Conservation (phyloP, 225 moss, liverwort and hornwort genomes). For the Polytrichum formosum region DNA sequence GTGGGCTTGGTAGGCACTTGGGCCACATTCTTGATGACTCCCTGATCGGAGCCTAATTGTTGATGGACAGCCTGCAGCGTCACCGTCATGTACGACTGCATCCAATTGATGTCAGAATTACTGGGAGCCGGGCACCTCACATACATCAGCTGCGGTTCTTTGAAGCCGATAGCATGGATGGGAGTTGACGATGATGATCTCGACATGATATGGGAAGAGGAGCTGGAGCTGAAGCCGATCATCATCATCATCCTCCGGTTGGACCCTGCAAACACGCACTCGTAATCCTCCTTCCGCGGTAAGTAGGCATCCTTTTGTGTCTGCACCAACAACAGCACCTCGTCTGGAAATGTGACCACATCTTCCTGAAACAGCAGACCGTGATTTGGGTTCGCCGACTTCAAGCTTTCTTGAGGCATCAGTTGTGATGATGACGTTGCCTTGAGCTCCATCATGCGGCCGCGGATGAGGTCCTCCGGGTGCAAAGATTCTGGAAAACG, state of each 20-base stretch:
- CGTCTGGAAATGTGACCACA: constrained; percentile 18
- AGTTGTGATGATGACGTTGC: background rate
- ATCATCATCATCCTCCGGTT: too few relatives aligned
- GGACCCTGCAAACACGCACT: constrained; percentile 12
- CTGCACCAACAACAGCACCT: constrained; percentile 16
- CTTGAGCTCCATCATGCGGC: constrained; percentile 4
- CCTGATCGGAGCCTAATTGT: background rate
- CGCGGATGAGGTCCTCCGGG: background rate
- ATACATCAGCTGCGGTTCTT: constrained; percentile 2
- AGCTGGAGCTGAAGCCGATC: too few relatives aligned
- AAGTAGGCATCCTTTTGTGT: background rate
- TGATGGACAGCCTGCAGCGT: too few relatives aligned
- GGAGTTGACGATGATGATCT: background rate
- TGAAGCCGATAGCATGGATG: constrained; percentile 2
- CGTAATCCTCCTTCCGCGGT: constrained; percentile 17
- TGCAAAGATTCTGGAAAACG: constrained; percentile 1
- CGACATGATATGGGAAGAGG: too few relatives aligned
- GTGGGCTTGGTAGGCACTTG: constrained; percentile 13
- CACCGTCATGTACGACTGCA: too few relatives aligned
- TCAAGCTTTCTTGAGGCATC: background rate
- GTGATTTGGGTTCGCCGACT: background rate
- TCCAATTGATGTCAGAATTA: too few relatives aligned
- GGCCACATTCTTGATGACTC: background rate
- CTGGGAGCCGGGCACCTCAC: background rate
- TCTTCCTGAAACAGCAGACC: constrained; percentile 5